Conservation (phyloP, 805 yeast genomes). For the Zygoascus flipseniorum region DNA sequence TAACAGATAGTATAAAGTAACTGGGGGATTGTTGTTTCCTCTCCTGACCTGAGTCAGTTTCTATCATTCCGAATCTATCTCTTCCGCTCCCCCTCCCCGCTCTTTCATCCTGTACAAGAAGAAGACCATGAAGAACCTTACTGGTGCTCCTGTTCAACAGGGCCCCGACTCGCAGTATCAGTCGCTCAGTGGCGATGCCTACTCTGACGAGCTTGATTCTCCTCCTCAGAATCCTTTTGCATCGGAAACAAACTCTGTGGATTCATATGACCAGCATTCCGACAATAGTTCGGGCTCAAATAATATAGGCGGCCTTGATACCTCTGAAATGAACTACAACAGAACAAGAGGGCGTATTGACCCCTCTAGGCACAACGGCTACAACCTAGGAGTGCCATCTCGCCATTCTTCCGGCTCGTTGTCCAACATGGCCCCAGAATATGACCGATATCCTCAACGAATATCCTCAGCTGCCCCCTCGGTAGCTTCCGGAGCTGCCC, state of each 20-base stretch:
- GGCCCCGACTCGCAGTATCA: conserved; percentile 14
- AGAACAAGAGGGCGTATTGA: conserved; percentile 1
- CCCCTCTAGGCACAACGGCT: not conserved
- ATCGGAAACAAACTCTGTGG: conserved; percentile 19
- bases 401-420: conserved; percentile 18
- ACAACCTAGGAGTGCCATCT: conserved; percentile 12
- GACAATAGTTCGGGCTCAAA: not conserved
- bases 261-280: conserved; percentile 11
- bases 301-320: not conserved
- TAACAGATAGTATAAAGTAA: no score
- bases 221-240: conserved; percentile 24
- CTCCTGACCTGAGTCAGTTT: no score
- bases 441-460: conserved; percentile 30
- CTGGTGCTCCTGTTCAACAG: conserved; percentile 12
- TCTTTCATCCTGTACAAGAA: no score
- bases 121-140: conserved; percentile 14
- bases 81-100: no score
- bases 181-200: conserved; percentile 7
- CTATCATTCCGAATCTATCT: no score
- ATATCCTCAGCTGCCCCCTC: conserved; percentile 21
- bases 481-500: conserved; percentile 15
- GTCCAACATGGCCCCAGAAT: conserved; percentile 22
- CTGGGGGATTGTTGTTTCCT: no score
- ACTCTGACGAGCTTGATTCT: conserved; percentile 3
- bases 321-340: not conserved